A percentile compares a stretch with the other conserved stretches of the same genome.
Evolutionary conservation across 352 stramenopile genomes (phyloP).

Genomic region (Aphanomyces euteiches): DNA sequence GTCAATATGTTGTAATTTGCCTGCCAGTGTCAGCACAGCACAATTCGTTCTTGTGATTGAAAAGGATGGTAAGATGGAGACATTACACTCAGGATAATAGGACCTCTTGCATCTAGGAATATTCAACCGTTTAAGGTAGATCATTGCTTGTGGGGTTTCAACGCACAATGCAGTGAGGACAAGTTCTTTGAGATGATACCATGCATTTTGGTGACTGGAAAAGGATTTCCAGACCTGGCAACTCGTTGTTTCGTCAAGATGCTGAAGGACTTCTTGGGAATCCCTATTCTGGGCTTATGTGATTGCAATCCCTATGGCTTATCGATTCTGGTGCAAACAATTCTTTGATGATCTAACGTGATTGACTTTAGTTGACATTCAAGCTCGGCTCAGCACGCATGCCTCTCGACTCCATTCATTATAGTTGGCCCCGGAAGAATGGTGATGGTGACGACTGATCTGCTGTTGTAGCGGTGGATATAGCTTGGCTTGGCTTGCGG

Average conservation of each 20-base stretch:
- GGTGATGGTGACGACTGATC: too few species aligned
- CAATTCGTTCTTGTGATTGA: slow-evolving; percentile 92
- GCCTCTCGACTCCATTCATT: slow-evolving; percentile 64
- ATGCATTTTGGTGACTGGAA: slow-evolving; percentile 91
- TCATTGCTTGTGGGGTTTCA: slow-evolving; percentile 20
- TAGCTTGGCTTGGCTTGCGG: slow-evolving; percentile 90
- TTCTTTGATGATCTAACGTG: background rate
- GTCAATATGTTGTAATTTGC: too few species aligned
- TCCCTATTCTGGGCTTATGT: slow-evolving; percentile 89
- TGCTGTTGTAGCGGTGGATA: slow-evolving; percentile 48
- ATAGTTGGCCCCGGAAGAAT: slow-evolving; percentile 34
- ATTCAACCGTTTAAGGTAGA: slow-evolving; percentile 88
- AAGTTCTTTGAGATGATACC: slow-evolving; percentile 83
- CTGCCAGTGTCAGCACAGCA: slow-evolving; percentile 44
- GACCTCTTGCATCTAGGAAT: slow-evolving; percentile 62
- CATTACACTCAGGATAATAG: background rate
- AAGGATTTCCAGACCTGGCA: slow-evolving; percentile 92
- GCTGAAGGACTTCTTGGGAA: slow-evolving; percentile 58
- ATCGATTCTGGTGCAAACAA: slow-evolving; percentile 31
- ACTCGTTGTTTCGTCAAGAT: slow-evolving; percentile 84
- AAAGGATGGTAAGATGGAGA: slow-evolving; percentile 81
- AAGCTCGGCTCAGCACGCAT: slow-evolving; percentile 82
- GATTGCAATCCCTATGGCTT: slow-evolving; percentile 95
- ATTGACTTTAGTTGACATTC: slow-evolving; percentile 76
- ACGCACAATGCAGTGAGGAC: slow-evolving; percentile 51